Base-by-base conservation (phyloP, 305 asterid genomes). In the Coffea humblotiana region DNA sequence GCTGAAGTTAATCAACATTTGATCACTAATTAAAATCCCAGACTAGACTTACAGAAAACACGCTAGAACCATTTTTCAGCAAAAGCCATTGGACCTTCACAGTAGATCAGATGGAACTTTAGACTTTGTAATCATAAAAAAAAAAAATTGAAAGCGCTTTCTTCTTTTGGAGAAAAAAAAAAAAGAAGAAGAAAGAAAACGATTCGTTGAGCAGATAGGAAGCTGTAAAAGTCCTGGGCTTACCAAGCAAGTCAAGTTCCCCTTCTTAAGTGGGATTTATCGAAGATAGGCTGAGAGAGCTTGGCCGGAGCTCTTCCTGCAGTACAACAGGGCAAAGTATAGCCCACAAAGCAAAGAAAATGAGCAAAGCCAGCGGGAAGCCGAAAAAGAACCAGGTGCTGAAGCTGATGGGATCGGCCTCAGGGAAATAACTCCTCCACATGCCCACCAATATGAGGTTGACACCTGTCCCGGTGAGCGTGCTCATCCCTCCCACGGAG, bases 391-490 rank as follows among this genome's bases (percentile, higher is more conserved):
- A 74, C 99, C 99, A 95, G 14, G 95, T 95, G 89, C 82, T 93
- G 87, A 92, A 95, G 88, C 91, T 93, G 77, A 95, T 87, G 37
- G 97, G 90, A 0, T 72, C 52, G 45, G 94, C 97, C 19, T 91
- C 88, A 0, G 99, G 99, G 71, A 89, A 95, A 60, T 95, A 95
- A 56, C 94, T 92, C 92, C 89, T 95, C 99, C 99, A 95, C 91
- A 95, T 93, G 19, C 99, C 99, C 14, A 88, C 95, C 95, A 95
- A 70, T 87, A 95, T 91, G 12, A 95, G 88, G 86, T 95, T 95
- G 77, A 95, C 99, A 84, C 99, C 99, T 77, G 98, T 95, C 73
- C 99, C 99, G 0, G 97, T 95, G 15, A 93, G 88, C 2, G 99
- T 95, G 88, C 98, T 92, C 91, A 95, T 92, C 56, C 99, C 99